Percentiles rank a stretch among this genome's conserved stretches.
These are phyloP conservation scores for Coemansia sp. DNA, from an alignment of 192 early-diverging fungal genomes.

Conservation along the genomic window DNA sequence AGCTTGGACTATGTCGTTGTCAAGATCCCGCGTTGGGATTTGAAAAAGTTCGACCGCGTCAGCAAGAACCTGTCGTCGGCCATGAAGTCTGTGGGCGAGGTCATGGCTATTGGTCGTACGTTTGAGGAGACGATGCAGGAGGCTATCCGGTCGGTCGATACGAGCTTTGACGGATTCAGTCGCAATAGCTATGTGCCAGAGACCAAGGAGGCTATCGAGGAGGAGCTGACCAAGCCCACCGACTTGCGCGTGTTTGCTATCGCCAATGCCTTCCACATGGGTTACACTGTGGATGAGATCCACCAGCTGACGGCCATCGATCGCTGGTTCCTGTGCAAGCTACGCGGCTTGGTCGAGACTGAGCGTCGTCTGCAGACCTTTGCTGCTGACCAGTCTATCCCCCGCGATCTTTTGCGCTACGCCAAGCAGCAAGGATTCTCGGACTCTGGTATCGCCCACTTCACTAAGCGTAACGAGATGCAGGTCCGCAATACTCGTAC, in stretches of 20 bases:
- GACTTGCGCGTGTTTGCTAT: constrained; percentile 97
- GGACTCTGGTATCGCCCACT: constrained; percentile 65
- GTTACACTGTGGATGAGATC: constrained; percentile 92
- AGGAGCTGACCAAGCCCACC: constrained; percentile 88
- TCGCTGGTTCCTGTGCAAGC: constrained; percentile 97
- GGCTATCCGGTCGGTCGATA: constrained; percentile 91
- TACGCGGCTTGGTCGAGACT: constrained; percentile 84
- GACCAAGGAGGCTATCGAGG: constrained; percentile 74
- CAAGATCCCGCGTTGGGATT: constrained; percentile 90
- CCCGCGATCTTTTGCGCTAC: constrained; percentile 64
- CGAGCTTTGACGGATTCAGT: constrained; percentile 82
- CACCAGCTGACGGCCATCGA: constrained; percentile 92
- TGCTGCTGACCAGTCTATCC: constrained; percentile 58
- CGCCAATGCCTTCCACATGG: constrained; percentile 91
- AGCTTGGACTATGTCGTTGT: constrained; percentile 90
- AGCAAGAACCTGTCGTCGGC: constrained; percentile 85
- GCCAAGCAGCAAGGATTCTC: constrained; percentile 98
- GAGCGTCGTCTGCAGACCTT: constrained; percentile 67
- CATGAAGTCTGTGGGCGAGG: constrained; percentile 99
- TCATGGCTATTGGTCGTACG: constrained; percentile 96
- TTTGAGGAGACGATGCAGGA: constrained; percentile 99
- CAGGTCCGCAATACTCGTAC: constrained; percentile 82
- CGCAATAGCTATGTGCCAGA: constrained; percentile 67
- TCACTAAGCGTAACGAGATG: constrained; percentile 83
- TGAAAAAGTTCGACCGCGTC: constrained; percentile 96